These are phyloP conservation scores for Cryptococcus jaspeensis DNA, from an alignment of 1,284 basidiomycete species.

Conservation along the genomic window DNA sequence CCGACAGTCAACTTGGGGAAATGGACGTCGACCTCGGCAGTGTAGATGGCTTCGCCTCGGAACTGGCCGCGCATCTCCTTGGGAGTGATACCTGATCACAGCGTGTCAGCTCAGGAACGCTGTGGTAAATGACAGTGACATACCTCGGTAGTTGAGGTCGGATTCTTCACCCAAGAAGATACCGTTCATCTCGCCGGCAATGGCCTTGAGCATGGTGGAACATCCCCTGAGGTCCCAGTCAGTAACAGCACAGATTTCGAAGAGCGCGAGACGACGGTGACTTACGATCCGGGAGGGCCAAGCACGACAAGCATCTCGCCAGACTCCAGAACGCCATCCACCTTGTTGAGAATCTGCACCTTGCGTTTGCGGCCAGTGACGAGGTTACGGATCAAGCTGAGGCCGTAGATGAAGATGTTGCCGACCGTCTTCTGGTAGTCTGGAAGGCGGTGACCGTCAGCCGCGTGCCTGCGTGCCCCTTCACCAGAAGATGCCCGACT, in stretches of 20 bases:
- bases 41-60: constrained; percentile 53
- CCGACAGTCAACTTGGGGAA: constrained; percentile 56
- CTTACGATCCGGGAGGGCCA: constrained; percentile 58
- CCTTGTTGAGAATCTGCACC: constrained; percentile 53
- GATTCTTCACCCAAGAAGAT: constrained; percentile 49
- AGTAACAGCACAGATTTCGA: constrained; percentile 57
- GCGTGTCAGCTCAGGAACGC: background rate
- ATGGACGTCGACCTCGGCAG: constrained; percentile 55
- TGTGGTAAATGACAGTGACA: background rate
- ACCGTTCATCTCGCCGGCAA: constrained; percentile 58
- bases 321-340: constrained; percentile 50
- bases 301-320: constrained; percentile 59
- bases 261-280: constrained; percentile 50
- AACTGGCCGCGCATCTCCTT: constrained; percentile 47
- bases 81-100: constrained; percentile 36
- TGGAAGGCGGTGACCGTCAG: background rate
- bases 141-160: constrained; percentile 49
- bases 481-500: too few relatives aligned
- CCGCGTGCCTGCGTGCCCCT: too few relatives aligned
- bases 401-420: constrained; percentile 46
- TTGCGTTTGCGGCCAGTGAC: constrained; percentile 42
- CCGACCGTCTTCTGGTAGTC: constrained; percentile 55
- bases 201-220: constrained; percentile 57
- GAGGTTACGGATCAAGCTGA: constrained; percentile 39
- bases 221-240: constrained; percentile 57